Percentiles rank a stretch among this genome's conserved stretches.
Conservation (phyloP, 495 filamentous ascomycete genomes). For the Neurospora sp. region DNA sequence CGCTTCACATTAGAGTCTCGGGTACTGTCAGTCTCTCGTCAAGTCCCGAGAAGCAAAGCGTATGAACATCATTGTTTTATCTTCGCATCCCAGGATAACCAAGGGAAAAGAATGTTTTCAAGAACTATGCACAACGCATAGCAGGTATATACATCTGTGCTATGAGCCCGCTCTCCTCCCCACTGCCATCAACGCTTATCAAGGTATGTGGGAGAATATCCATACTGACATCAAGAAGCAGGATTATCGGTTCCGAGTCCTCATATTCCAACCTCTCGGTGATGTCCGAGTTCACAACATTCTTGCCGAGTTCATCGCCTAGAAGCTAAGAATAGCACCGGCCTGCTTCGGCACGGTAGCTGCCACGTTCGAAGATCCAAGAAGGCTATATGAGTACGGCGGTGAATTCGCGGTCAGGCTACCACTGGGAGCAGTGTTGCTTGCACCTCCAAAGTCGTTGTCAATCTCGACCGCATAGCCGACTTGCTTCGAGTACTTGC, state of each 20-base stretch:
- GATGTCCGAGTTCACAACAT: neutral
- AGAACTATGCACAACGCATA: neutral
- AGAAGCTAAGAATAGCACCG: slow-evolving; percentile 47
- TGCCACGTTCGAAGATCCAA: slow-evolving; percentile 35
- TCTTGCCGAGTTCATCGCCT: neutral
- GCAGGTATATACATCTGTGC: neutral
- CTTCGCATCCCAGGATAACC: neutral
- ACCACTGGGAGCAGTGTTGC: slow-evolving; percentile 37
- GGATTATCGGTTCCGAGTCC: neutral
- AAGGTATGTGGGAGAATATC: neutral
- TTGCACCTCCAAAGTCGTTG: slow-evolving; percentile 44
- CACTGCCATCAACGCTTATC: neutral
- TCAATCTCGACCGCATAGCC: slow-evolving; percentile 38
- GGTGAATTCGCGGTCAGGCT: slow-evolving; percentile 32
- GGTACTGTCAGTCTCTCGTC: neutral
- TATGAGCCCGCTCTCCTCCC: neutral
- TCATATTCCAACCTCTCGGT: neutral
- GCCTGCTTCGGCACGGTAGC: slow-evolving; percentile 36
- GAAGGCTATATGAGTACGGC: slow-evolving; percentile 41
- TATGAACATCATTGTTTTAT: neutral
- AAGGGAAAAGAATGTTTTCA: neutral
- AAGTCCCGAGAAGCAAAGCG: neutral
- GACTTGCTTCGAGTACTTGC: slow-evolving; percentile 44
- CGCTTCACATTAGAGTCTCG: neutral
- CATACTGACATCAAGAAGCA: neutral